Conservation (phyloP, 805 yeast species). For the Kodamaea kaohsiungensis region DNA sequence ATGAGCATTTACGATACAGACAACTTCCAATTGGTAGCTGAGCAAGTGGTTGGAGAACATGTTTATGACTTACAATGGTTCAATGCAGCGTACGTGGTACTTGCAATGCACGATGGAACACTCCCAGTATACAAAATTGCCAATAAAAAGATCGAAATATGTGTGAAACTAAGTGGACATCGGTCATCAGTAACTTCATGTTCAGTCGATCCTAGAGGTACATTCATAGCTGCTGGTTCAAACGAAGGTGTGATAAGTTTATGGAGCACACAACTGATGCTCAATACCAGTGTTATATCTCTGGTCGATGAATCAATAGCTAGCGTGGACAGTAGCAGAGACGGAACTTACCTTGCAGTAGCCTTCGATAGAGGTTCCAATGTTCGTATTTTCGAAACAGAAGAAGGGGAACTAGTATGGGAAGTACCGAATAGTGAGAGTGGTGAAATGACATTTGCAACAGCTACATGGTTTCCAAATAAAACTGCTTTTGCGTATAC, state of each 20-base stretch:
- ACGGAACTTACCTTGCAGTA: slow-evolving; percentile 47
- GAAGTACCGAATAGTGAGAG: slow-evolving; percentile 30
- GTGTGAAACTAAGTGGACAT: slow-evolving; percentile 39
- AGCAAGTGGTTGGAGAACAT: slow-evolving; percentile 23
- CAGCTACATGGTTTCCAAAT: slow-evolving; percentile 37
- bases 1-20: slow-evolving; percentile 36
- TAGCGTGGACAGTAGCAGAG: slow-evolving; percentile 41
- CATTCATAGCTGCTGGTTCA: slow-evolving; percentile 52
- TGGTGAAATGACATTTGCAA: slow-evolving; percentile 29
- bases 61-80: slow-evolving; percentile 49
- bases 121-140: slow-evolving; percentile 26
- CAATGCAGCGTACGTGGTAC: slow-evolving; percentile 32
- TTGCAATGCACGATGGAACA: slow-evolving; percentile 51
- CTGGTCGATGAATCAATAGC: slow-evolving; percentile 45
- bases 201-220: slow-evolving; percentile 54
- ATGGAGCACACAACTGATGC: slow-evolving; percentile 47
- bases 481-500: slow-evolving; percentile 32
- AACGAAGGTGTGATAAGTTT: slow-evolving; percentile 56
- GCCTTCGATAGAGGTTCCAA: slow-evolving; percentile 46
- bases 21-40: slow-evolving; percentile 29
- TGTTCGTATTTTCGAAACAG: slow-evolving; percentile 40
- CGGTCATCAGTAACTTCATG: slow-evolving; percentile 50
- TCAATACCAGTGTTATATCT: slow-evolving; percentile 36
- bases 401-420: slow-evolving; percentile 26
- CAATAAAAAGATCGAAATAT: slow-evolving; percentile 1